Evolutionary conservation across 768 basidiomycete species (phyloP), one percentile per base, ranked within the genome.

Genomic region (Suillus spraguei): DNA sequence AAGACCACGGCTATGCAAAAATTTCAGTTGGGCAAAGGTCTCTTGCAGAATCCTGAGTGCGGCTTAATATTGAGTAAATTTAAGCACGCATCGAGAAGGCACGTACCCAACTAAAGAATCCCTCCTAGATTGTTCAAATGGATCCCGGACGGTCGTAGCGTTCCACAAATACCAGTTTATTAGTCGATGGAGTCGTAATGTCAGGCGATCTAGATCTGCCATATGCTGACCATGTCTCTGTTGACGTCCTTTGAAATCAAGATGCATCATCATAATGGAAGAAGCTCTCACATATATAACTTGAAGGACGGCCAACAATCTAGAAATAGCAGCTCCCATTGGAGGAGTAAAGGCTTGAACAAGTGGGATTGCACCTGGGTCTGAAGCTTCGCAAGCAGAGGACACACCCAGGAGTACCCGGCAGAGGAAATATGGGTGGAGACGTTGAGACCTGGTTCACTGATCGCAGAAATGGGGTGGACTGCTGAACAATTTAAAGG

Each of bases 31-130:
- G 7, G 6, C 14, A 10, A 14, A 55, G 22, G 54, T 38, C 13
- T 55, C 54, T 24, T 35, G 22, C n/a, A 55, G 4, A 5, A 55
- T 38, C 13, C 54, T 55, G 16, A 14, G 36, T 24, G 36, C 36
- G 14, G 22, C 36, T 17, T 8, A 9, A 14, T 38, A 17, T 36
- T 16, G 4, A 22, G 36, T 22, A 36, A 55, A 55, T 55, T 24
- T 7, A 38, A 24, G 35, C 36, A 38, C 13, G 4, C 22, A 24
- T 55, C n/a, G 2, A 38, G 14, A 38, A 24, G 14, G 62, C 63
- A 5, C 56, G 52, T 6, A 72, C 62, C 14, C 22, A 8, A n/a
- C 16, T 24, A 55, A 16, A 8, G 4, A 22, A 24, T 38, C 14
- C 8, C 35, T 55, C 35, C 54, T n/a, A 13, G 14, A 55, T 24